Percentiles rank a stretch among this genome's conserved stretches.
These are phyloP conservation scores for Aureoboletus auriporus DNA, from an alignment of 768 basidiomycete genomes.

Conservation along the genomic window DNA sequence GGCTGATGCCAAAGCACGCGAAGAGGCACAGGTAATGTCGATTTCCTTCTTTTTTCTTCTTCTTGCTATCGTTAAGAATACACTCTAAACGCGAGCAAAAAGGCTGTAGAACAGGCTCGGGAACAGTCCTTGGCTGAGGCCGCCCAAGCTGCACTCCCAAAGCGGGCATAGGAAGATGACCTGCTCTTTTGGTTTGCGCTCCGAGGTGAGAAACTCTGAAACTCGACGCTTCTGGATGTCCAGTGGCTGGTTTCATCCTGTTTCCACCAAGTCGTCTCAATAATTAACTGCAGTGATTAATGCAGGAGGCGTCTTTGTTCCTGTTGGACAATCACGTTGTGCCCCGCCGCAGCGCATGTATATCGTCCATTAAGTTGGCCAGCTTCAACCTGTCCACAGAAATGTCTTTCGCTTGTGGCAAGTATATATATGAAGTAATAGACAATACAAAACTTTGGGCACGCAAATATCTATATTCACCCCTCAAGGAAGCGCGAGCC, in stretches of 20 bases:
- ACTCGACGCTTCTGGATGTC: too few species aligned
- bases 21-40: conserved; percentile 13
- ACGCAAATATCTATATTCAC: not conserved
- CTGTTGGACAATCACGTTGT: too few species aligned
- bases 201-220: not conserved
- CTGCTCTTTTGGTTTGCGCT: not conserved
- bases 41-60: not conserved
- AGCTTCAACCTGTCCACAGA: too few species aligned
- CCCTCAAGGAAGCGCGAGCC: conserved; percentile 36
- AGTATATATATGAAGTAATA: not conserved
- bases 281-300: too few species aligned
- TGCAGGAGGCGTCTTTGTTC: too few species aligned
- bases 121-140: conserved; percentile 29
- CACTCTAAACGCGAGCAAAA: not conserved
- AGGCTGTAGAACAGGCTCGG: conserved; percentile 27
- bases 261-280: too few species aligned
- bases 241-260: too few species aligned
- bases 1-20: conserved; percentile 17
- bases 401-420: too few species aligned
- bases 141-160: conserved; percentile 24
- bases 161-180: conserved; percentile 5
- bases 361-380: too few species aligned
- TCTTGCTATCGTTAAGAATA: not conserved
- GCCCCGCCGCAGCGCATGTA: too few species aligned
- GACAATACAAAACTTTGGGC: not conserved